Evolutionary conservation across 768 basidiomycete species (phyloP), one percentile per base, ranked within the genome.

Genomic region (Leccinum subtestaceum): DNA sequence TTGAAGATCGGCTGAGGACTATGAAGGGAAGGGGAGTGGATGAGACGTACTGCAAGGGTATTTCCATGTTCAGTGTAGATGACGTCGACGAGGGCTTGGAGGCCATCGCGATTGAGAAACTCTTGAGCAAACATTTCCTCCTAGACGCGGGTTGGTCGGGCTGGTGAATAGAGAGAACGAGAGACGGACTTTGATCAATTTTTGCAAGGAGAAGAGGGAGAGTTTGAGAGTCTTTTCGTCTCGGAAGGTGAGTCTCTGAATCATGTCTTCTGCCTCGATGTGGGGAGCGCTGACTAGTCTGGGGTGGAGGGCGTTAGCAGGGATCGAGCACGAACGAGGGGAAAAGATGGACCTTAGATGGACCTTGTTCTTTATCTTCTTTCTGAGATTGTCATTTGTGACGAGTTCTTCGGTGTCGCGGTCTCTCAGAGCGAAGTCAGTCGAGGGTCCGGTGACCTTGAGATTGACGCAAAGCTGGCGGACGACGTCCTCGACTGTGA

Each of bases 401-500:
- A 97, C 87, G 50, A 95, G 74, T 63, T 91, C 91, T 60, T 90
- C 89, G 15, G 80, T 83, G 64, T 92, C 89, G 25, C 73, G 73
- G 69, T 95, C 92, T 65, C 93, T 81, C 59, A 96, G 72, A 1
- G 92, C 89, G 68, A 84, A 94, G 62, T 89, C 76, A 1, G 81
- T 80, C 1, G 90, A 81, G 0, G 88, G 80, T 40, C 91, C 91
- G 58, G 84, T 84, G 58, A 93, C 85, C 72, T 88, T 86, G 63
- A 96, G 77, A 73, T 87, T 93, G 63, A 87, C 74, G 65, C 91
- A 93, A 10, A 94, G 81, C 71, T 93, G 91, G 57, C 84, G 85
- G 53, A 94, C 82, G 57, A 94, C 93, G 70, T 94, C 92, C 54
- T 89, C 85, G 53, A 93, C 92, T 6, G 87, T 85, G 31, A 93